Evolutionary conservation across 2,329 filamentous ascomycete species (phyloP), one percentile per base, ranked within the genome.

Genomic region (Alternaria panax): DNA sequence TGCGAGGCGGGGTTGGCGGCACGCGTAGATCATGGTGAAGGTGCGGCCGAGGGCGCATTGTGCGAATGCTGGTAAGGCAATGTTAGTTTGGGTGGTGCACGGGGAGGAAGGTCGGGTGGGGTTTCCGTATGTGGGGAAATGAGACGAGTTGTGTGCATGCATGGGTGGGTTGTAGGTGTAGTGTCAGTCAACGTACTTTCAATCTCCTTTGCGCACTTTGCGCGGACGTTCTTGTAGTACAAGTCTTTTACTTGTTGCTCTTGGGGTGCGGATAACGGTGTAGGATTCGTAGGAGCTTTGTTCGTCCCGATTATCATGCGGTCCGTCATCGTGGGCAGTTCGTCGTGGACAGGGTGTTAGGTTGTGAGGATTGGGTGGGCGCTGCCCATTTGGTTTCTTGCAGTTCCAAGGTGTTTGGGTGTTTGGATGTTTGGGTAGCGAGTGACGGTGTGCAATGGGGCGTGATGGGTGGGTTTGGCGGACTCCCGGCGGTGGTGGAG

Each of bases 41-140:
- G 93, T 98, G 66, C 92, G 91, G 75, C 90, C 89, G 50, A 90
- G 85, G 53, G 93, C 93, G 84, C 95, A 99, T 67, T 90, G 88
- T 58, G 95, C 95, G 77, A 99, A 99, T 62, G 91, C n/a, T n/a
- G n/a, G n/a, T n/a, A n/a, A n/a, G n/a, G n/a, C n/a, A n/a, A n/a
- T n/a, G n/a, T n/a, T n/a, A n/a, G n/a, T n/a, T n/a, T n/a, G n/a
- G n/a, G n/a, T n/a, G n/a, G n/a, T n/a, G n/a, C n/a, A n/a, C n/a
- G n/a, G n/a, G n/a, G n/a, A n/a, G n/a, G n/a, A n/a, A n/a, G n/a
- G n/a, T n/a, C n/a, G n/a, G n/a, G n/a, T n/a, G n/a, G n/a, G n/a
- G n/a, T n/a, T n/a, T n/a, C n/a, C n/a, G n/a, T n/a, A n/a, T n/a
- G n/a, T n/a, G n/a, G n/a, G n/a, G n/a, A n/a, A n/a, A n/a, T n/a